A percentile compares a stretch with the other conserved stretches of the same genome.
phyloP scores from a whole-genome alignment of 306 rosid genomes.

The Alnus rubra region DNA sequence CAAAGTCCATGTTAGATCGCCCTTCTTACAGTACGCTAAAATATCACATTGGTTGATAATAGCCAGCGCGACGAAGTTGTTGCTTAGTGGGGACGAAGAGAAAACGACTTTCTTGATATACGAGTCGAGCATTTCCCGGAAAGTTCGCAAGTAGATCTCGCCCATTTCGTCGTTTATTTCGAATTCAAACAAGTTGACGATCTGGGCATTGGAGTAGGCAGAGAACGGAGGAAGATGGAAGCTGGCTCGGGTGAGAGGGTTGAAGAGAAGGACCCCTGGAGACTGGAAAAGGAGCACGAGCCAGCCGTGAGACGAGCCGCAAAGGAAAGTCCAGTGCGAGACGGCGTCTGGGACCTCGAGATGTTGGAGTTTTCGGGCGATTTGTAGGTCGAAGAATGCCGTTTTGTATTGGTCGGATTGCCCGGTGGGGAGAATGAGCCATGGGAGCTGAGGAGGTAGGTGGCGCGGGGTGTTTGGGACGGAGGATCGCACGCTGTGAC shows the following conservation, averaged over 20 bases:
- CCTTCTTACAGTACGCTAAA: slow-evolving; percentile 47
- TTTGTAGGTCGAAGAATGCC: slow-evolving; percentile 47
- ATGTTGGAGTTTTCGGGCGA: slow-evolving; percentile 45
- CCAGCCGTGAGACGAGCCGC: slow-evolving; percentile 81
- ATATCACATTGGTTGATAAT: slow-evolving; percentile 42
- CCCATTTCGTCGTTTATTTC: slow-evolving; percentile 50
- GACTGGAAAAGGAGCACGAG: slow-evolving; percentile 51
- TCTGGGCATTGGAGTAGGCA: slow-evolving; percentile 54
- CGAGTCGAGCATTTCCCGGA: slow-evolving; percentile 53
- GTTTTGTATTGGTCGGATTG: slow-evolving; percentile 33
- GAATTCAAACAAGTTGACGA: slow-evolving; percentile 46
- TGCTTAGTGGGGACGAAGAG: slow-evolving; percentile 42
- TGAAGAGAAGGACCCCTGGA: slow-evolving; percentile 52
- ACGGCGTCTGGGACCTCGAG: slow-evolving; percentile 53
- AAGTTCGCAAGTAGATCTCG: slow-evolving; percentile 20
- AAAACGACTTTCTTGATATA: slow-evolving; percentile 56
- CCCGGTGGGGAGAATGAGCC: slow-evolving; percentile 57
- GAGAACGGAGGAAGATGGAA: slow-evolving; percentile 59
- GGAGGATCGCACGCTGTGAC: slow-evolving; percentile 48
- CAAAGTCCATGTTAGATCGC: slow-evolving; percentile 49
- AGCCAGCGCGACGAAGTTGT: slow-evolving; percentile 47
- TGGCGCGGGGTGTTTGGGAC: slow-evolving; percentile 44
- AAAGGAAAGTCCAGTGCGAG: slow-evolving; percentile 45
- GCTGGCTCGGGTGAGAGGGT: slow-evolving; percentile 52
- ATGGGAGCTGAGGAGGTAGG: slow-evolving; percentile 77